Evolutionary conservation across 1,284 basidiomycete genomes (phyloP), one percentile per base, ranked within the genome.

Genomic region (Moesziomyces sp.): DNA sequence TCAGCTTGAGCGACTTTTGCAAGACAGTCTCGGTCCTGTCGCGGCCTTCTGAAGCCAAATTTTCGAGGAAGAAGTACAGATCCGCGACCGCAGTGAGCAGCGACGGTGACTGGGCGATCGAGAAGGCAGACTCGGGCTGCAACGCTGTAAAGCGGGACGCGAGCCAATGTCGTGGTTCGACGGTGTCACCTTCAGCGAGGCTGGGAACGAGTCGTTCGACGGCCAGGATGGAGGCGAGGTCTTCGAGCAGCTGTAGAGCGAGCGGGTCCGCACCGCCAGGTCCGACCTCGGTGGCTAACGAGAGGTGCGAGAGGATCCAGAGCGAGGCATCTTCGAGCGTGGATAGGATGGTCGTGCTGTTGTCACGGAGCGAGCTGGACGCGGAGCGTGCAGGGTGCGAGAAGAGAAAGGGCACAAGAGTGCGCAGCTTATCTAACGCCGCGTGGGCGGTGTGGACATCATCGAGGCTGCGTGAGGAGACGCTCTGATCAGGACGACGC

Each of bases 21-120:
- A 35, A 30, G 24, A 7, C n/a, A 10, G 46, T 10, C 26, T 21
- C 13, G 16, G 11, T 5, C 26, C 13, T 11, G 14, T 23, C 2
- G 4, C 23, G 46, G 10, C 18, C 16, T 16, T 40, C 38, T 40
- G 13, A 11, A 1, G 55, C 19, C 4, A 53, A 14, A n/a, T 54
- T 21, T 1, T 69, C 50, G 18, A 74, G 38, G 26, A 63, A 67
- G 26, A 60, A 51, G 47, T 33, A 49, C 30, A 74, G 30, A 38
- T 74, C 72, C 11, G 57, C 67, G 10, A 70, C 35, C 0, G 67
- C 67, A 33, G 63, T 70, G 52, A 66, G 50, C 38, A 59, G 14
- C 4, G 57, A 35, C n/a, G 72, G 50, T 14, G 53, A 46, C 35
- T 63, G 71, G 1, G 46, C 54, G 10, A 62, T 59, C 0, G 46